These are phyloP conservation scores for Fusarium sp. DNA, from an alignment of 2,329 filamentous ascomycete species.

Conservation along the genomic window DNA sequence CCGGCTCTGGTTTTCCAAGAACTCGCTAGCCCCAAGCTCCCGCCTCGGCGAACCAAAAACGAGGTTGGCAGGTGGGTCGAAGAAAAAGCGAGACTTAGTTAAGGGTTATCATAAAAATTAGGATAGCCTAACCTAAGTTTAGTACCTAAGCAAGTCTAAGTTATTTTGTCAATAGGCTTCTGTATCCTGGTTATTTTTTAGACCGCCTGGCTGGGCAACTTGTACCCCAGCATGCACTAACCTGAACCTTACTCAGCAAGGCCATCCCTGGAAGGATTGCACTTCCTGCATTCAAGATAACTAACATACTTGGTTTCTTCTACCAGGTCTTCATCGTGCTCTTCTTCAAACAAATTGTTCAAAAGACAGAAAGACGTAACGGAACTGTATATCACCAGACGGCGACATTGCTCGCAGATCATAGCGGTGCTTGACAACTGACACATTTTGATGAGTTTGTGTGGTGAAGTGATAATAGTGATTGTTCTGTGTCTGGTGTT, in stretches of 20 bases:
- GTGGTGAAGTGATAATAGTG: neutral
- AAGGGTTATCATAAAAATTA: no score
- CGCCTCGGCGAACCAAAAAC: neutral
- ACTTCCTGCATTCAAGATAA: neutral
- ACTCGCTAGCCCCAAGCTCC: neutral
- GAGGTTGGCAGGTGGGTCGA: no score
- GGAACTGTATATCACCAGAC: conserved; percentile 4
- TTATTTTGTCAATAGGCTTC: no score
- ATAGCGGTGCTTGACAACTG: neutral
- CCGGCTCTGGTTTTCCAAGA: neutral
- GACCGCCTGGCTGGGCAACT: no score
- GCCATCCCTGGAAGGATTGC: neutral
- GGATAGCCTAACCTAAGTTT: no score
- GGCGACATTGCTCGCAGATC: conserved; percentile 12
- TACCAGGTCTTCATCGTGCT: neutral
- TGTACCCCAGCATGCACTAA: neutral
- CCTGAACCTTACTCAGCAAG: neutral
- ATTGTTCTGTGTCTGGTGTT: neutral
- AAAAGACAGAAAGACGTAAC: neutral
- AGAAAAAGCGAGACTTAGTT: no score
- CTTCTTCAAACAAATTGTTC: neutral
- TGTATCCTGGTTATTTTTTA: no score
- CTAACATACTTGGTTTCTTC: neutral
- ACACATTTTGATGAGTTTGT: conserved; percentile 16
- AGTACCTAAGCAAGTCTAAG: no score